Percentiles rank a stretch among this genome's conserved stretches.
These are phyloP conservation scores for Aureobasidium sp. DNA, from an alignment of 2,329 filamentous ascomycete species.

Conservation along the genomic window DNA sequence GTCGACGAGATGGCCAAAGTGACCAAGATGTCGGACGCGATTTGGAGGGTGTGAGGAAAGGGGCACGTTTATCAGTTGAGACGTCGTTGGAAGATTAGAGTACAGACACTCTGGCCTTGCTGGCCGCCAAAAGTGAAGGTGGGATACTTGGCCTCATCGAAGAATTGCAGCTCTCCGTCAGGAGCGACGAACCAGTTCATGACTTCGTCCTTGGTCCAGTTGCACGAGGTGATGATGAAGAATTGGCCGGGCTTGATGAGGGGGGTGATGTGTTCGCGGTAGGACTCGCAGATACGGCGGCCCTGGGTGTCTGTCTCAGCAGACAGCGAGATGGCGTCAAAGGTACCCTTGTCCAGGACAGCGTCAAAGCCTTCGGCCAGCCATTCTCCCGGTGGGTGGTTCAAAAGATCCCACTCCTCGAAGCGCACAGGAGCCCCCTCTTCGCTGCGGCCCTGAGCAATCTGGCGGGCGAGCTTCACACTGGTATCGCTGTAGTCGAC, in stretches of 20 bases:
- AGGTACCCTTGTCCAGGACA: slow-evolving; percentile 95
- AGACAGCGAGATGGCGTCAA: slow-evolving; percentile 84
- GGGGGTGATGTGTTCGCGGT: slow-evolving; percentile 59
- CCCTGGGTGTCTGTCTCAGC: slow-evolving; percentile 47
- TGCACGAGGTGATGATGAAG: slow-evolving; percentile 88
- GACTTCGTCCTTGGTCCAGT: slow-evolving; percentile 92
- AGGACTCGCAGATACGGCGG: slow-evolving; percentile 64
- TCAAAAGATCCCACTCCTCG: slow-evolving; percentile 46
- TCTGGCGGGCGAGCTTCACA: slow-evolving; percentile 63
- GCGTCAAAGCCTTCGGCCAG: slow-evolving; percentile 69
- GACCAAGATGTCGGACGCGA: slow-evolving; percentile 83
- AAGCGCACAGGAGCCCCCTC: slow-evolving; percentile 39
- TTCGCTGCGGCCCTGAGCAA: slow-evolving; percentile 34
- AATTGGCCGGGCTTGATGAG: slow-evolving; percentile 66
- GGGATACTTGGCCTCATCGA: slow-evolving; percentile 68
- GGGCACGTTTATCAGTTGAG: background rate
- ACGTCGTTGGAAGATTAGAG: slow-evolving; percentile 61
- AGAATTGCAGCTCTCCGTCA: slow-evolving; percentile 50
- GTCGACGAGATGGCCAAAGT: slow-evolving; percentile 80
- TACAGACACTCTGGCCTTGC: slow-evolving; percentile 84
- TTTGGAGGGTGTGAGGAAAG: slow-evolving; percentile 54
- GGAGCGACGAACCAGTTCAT: slow-evolving; percentile 62
- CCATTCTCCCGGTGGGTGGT: slow-evolving; percentile 45
- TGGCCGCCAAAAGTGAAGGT: slow-evolving; percentile 84
- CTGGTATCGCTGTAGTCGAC: slow-evolving; percentile 80